Base-by-base conservation (phyloP, 2,329 filamentous ascomycete genomes). In the Sarocladium kiliense region DNA sequence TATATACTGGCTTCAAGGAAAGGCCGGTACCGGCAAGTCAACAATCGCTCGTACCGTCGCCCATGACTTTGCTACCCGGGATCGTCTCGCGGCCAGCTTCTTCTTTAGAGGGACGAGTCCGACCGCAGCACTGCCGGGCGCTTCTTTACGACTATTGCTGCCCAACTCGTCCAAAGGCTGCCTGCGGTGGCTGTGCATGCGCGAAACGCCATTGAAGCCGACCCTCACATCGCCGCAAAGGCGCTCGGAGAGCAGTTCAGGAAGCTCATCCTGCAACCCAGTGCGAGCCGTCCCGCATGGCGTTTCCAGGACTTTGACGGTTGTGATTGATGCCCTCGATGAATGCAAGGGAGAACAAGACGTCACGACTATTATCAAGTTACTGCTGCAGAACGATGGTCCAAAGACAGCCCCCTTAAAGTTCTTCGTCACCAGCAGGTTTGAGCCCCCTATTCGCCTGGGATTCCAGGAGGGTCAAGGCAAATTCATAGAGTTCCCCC, bases 401-500 rank as follows among this genome's bases (percentile, higher is more conserved):
- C 30, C 14, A 34, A 14, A 34, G 9, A 34, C 7, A 9, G 30
- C 14, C 3, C 60, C 70, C 1, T 45, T 73, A 21, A 66, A 64
- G 45, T 55, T 68, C 11, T 72, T 75, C 37, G 25, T 76, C 3
- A 75, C 72, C 0, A 75, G 72, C 53, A 63, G 72, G 18, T 68
- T 69, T 0, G 66, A 74, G 45, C 53, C 68, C 4, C 64, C 64
- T 1, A 64, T 72, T 44, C 62, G 64, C 2, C 57, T 66, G 18
- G 66, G 64, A 1, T 74, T 75, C 54, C 47, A 57, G 1, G 10
- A 62, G 21, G 1, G 44, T 41, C 1, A 25, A 36, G 4, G 14
- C 30, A 7, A 34, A n/a, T n/a, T n/a, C n/a, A n/a, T n/a, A 34
- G 30, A 34, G 9, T 9, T 34, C 14, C 14, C 7, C 30, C 14